Conservation (phyloP, 2,329 filamentous ascomycete genomes). For the Cyanodermella asteris region DNA sequence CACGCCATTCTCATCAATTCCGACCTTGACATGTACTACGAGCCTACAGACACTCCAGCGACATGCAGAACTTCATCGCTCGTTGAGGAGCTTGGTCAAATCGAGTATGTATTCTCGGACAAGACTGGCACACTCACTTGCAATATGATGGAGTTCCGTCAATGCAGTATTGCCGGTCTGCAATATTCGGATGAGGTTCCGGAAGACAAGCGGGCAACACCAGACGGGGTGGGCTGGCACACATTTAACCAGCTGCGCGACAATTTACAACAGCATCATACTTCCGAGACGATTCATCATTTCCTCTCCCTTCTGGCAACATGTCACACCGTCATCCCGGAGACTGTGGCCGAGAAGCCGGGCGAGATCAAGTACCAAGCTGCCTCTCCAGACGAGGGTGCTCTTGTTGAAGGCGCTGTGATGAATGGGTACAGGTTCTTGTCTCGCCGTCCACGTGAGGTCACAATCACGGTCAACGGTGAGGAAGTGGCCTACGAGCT, state of each 20-base stretch:
- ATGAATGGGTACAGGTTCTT: slow-evolving; percentile 72
- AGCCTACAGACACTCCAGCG: slow-evolving; percentile 82
- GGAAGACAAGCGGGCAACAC: slow-evolving; percentile 63
- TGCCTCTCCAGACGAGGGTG: slow-evolving; percentile 89
- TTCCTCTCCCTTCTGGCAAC: slow-evolving; percentile 73
- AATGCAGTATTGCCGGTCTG: slow-evolving; percentile 78
- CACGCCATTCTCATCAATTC: slow-evolving; percentile 96
- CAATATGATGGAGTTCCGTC: slow-evolving; percentile 97
- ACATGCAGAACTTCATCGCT: slow-evolving; percentile 90
- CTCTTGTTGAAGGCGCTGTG: slow-evolving; percentile 81
- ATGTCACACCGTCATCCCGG: slow-evolving; percentile 94
- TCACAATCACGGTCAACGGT: slow-evolving; percentile 60
- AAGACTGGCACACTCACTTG: slow-evolving; percentile 96
- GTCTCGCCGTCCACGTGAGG: slow-evolving; percentile 70
- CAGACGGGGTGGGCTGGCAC: slow-evolving; percentile 63
- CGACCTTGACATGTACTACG: slow-evolving; percentile 94
- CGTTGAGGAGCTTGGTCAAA: slow-evolving; percentile 92
- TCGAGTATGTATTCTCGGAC: slow-evolving; percentile 96
- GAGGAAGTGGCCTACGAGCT: slow-evolving; percentile 66
- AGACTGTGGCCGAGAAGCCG: slow-evolving; percentile 54
- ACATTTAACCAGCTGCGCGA: slow-evolving; percentile 56
- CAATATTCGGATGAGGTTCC: slow-evolving; percentile 86
- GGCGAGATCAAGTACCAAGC: slow-evolving; percentile 91
- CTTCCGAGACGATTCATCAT: slow-evolving; percentile 47
- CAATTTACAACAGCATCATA: slow-evolving; percentile 43